These are phyloP conservation scores for Beauveria caledonica DNA, from an alignment of 2,329 filamentous ascomycete genomes.

Conservation along the genomic window DNA sequence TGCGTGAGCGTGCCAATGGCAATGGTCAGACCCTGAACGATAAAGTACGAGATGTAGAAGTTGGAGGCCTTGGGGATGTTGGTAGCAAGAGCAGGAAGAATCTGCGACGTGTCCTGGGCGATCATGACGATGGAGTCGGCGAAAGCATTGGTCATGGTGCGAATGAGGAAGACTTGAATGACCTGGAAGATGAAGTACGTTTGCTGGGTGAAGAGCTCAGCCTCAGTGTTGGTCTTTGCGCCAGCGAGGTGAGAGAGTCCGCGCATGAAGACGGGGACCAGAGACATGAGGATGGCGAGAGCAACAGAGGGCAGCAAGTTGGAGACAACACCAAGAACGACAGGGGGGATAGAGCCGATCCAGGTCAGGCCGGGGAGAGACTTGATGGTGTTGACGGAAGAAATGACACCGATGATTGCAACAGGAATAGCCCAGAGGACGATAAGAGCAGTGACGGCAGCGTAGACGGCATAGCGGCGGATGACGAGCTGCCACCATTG, in stretches of 20 bases:
- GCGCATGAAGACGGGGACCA: slow-evolving; percentile 62
- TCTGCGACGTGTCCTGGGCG: slow-evolving; percentile 49
- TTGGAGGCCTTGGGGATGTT: slow-evolving; percentile 80
- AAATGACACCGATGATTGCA: slow-evolving; percentile 73
- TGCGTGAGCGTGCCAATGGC: slow-evolving; percentile 67
- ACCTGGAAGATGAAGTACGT: slow-evolving; percentile 88
- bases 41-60: slow-evolving; percentile 87
- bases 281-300: slow-evolving; percentile 72
- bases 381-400: slow-evolving; percentile 69
- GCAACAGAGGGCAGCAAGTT: slow-evolving; percentile 74
- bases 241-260: slow-evolving; percentile 69
- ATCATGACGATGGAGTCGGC: slow-evolving; percentile 59
- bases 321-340: slow-evolving; percentile 70
- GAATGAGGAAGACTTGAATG: slow-evolving; percentile 83
- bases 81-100: slow-evolving; percentile 57
- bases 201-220: slow-evolving; percentile 85
- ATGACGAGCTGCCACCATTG: slow-evolving; percentile 69
- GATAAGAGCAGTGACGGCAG: slow-evolving; percentile 62
- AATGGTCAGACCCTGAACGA: slow-evolving; percentile 73
- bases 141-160: slow-evolving; percentile 74
- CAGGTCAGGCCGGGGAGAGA: slow-evolving; percentile 63
- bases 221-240: slow-evolving; percentile 66
- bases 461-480: slow-evolving; percentile 54
- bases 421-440: slow-evolving; percentile 78
- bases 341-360: slow-evolving; percentile 61